phyloP scores from a whole-genome alignment of 2,329 filamentous ascomycete species.

The Dactylella cylindrospora region DNA sequence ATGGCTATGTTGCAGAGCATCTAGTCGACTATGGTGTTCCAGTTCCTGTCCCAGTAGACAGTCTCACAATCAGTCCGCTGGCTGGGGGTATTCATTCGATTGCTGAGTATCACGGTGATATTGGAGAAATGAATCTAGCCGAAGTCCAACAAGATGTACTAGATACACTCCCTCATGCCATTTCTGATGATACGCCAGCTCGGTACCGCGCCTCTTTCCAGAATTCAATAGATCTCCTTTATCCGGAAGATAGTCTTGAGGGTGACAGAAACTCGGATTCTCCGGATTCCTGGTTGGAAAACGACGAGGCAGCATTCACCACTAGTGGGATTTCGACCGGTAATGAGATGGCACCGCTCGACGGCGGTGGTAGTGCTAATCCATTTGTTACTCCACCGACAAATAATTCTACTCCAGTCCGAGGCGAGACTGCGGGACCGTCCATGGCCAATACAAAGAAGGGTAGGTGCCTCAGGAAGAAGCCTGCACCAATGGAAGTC shows the following conservation, averaged over 20 bases:
- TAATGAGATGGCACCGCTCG: too few relatives aligned
- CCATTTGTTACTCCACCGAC: slow-evolving; percentile 15
- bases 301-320: slow-evolving; percentile 37
- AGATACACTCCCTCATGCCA: slow-evolving; percentile 17
- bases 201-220: slow-evolving; percentile 9
- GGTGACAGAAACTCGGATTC: slow-evolving; percentile 5
- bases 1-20: slow-evolving; percentile 5
- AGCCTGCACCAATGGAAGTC: slow-evolving; percentile 12
- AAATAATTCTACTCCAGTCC: not conserved
- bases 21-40: slow-evolving; percentile 6
- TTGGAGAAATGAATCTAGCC: slow-evolving; percentile 21
- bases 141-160: slow-evolving; percentile 13
- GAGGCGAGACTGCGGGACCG: not conserved
- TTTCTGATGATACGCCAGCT: slow-evolving; percentile 17
- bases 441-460: slow-evolving; percentile 19
- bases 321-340: not conserved
- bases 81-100: not conserved
- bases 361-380: too few relatives aligned
- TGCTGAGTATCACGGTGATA: slow-evolving; percentile 6
- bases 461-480: slow-evolving; percentile 23
- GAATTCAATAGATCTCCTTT: slow-evolving; percentile 24
- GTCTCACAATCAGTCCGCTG: not conserved
- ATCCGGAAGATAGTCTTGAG: slow-evolving; percentile 5
- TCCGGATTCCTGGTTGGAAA: slow-evolving; percentile 29
- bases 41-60: slow-evolving; percentile 2